Base-by-base conservation (phyloP, 2,329 filamentous ascomycete species). In the Penicillium sumatraense region DNA sequence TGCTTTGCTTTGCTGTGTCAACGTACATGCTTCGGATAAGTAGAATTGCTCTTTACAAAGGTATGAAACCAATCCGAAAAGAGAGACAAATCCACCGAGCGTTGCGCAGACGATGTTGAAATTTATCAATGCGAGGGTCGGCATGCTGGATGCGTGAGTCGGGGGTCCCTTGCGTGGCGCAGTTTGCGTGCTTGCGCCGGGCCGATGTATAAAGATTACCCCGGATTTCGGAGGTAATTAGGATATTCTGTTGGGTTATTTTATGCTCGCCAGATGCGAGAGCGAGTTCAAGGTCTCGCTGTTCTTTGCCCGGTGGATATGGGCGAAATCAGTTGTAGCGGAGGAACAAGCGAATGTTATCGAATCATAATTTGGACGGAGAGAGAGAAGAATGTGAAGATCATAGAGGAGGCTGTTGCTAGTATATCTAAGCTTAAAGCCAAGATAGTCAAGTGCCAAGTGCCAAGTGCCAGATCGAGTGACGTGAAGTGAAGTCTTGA, bases 61-160 rank as follows among this genome's bases (percentile, higher is more conserved):
- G 69, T 92, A 96, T 1, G 91, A 96, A 0, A 97, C 91, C 40
- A 97, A 78, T 3, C 91, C 92, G 68, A 96, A 97, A n/a, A 96
- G 64, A 0, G 90, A 91, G 58, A 97, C 87, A 77, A 96, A 97
- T 1, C 90, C 93, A 13, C 93, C 93, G 11, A 96, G 75, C 7
- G 90, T 84, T 50, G 89, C 88, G 69, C 90, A 86, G 51, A 92
- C 84, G 61, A 95, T 89, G 75, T 96, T 96, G 81, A 96, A 96
- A 72, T 92, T 89, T 60, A 83, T 86, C 29, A 89, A 67, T 5
- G 82, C 81, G 40, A 92, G 78, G 40, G 80, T 85, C 57, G 85
- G 85, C 85, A 89, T 86, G 45, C 62, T 68, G 60, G n/a, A n/a
- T n/a, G n/a, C n/a, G n/a, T n/a, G n/a, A n/a, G n/a, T n/a, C n/a